Conservation (phyloP, 2,329 filamentous ascomycete species). For the Trichoderma gracile region DNA sequence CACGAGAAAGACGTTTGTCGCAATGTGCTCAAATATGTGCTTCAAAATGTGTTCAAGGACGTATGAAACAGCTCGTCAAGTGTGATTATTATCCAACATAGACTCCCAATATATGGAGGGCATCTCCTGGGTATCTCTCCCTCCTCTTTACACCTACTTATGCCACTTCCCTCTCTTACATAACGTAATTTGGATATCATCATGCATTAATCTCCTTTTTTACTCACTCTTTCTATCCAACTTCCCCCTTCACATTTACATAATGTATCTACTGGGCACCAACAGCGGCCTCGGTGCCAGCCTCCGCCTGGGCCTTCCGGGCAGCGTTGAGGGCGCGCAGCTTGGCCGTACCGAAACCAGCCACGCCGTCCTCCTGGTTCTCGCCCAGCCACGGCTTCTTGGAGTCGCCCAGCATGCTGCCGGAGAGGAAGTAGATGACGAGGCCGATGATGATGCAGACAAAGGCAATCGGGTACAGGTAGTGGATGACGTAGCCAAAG, state of each 20-base stretch:
- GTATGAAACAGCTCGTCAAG: too few relatives aligned
- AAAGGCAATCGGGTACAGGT: conserved; percentile 93
- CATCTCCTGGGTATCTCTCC: too few relatives aligned
- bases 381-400: conserved; percentile 93
- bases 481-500: conserved; percentile 78
- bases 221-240: not conserved
- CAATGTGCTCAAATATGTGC: too few relatives aligned
- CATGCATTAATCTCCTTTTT: not conserved
- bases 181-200: too few relatives aligned
- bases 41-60: too few relatives aligned
- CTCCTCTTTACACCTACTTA: too few relatives aligned
- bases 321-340: conserved; percentile 66
- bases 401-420: conserved; percentile 79
- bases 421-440: conserved; percentile 82
- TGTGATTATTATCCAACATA: too few relatives aligned
- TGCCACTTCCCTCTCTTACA: not conserved
- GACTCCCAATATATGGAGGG: too few relatives aligned
- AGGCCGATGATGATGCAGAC: conserved; percentile 86
- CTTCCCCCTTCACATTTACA: too few relatives aligned
- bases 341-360: conserved; percentile 83
- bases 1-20: too few relatives aligned
- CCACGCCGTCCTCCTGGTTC: conserved; percentile 78
- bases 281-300: conserved; percentile 9
- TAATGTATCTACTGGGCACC: not conserved
- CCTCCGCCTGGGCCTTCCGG: conserved; percentile 39